These are phyloP conservation scores for Gracilariopsis chorda DNA, from an alignment of 23 red algal genomes.

Conservation along the genomic window DNA sequence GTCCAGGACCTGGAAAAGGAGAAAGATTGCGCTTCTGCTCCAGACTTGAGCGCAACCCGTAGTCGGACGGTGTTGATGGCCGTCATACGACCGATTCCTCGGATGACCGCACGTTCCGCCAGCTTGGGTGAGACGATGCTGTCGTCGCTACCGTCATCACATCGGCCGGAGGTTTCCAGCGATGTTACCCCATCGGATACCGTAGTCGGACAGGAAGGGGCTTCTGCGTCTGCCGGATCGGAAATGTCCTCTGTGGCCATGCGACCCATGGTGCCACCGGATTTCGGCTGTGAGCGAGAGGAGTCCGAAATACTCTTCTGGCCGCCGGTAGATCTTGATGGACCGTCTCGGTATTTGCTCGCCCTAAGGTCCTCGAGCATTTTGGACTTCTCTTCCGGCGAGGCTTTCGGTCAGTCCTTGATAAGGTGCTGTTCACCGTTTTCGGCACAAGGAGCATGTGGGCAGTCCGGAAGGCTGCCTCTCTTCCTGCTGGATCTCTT, in stretches of 20 bases:
- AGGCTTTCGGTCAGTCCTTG: neutral
- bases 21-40: conserved; percentile 16
- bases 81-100: neutral
- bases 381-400: neutral
- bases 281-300: neutral
- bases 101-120: neutral
- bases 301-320: neutral
- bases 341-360: neutral
- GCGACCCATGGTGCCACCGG: neutral
- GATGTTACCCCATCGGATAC: neutral
- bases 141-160: neutral
- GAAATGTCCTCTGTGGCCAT: neutral
- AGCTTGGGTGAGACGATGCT: neutral
- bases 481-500: neutral
- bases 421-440: neutral
- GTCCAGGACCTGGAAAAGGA: neutral
- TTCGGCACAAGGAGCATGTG: neutral
- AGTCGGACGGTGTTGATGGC: neutral
- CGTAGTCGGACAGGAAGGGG: neutral
- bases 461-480: neutral
- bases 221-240: neutral
- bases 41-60: neutral
- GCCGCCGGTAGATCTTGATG: neutral
- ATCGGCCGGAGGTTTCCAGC: neutral
- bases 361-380: neutral